These are phyloP conservation scores for Penicillium sp. DNA, from an alignment of 2,329 filamentous ascomycete species.

Conservation along the genomic window DNA sequence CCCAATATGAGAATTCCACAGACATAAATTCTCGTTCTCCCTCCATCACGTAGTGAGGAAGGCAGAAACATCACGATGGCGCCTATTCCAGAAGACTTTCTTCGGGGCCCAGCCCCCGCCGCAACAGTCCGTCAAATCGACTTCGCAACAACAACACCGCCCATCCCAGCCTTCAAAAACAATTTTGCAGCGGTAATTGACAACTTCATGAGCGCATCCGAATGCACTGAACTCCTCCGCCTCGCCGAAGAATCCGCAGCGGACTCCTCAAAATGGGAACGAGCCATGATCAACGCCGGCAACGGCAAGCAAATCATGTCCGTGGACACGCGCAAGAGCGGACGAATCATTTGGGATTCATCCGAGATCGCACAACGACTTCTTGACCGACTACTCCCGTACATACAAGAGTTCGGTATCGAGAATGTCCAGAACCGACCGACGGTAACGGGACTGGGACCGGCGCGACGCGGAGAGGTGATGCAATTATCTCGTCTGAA, in stretches of 20 bases:
- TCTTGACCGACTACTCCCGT: conserved; percentile 55
- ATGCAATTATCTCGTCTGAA: conserved; percentile 55
- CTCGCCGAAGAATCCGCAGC: conserved; percentile 48
- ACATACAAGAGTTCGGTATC: conserved; percentile 50
- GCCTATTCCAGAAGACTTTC: conserved; percentile 28
- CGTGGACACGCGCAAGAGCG: conserved; percentile 64
- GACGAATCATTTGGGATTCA: conserved; percentile 74
- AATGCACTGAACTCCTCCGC: conserved; percentile 60
- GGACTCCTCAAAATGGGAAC: conserved; percentile 54
- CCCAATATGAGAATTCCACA: not conserved
- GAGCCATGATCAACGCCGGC: conserved; percentile 68
- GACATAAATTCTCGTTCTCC: not conserved
- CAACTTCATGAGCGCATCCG: conserved; percentile 59
- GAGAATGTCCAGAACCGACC: conserved; percentile 39
- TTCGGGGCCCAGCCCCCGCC: conserved; percentile 35
- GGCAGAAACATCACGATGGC: conserved; percentile 7
- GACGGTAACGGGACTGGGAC: conserved; percentile 47
- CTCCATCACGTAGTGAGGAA: not conserved
- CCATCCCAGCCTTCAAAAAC: conserved; percentile 54
- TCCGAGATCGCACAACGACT: conserved; percentile 61
- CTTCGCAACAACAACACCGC: conserved; percentile 47
- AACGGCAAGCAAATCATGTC: conserved; percentile 58
- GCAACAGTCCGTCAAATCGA: conserved; percentile 53
- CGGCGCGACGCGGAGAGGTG: conserved; percentile 42
- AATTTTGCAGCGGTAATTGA: conserved; percentile 63